Evolutionary conservation across 2,329 filamentous ascomycete genomes (phyloP).

Genomic region (Chaetomium strumarium): DNA sequence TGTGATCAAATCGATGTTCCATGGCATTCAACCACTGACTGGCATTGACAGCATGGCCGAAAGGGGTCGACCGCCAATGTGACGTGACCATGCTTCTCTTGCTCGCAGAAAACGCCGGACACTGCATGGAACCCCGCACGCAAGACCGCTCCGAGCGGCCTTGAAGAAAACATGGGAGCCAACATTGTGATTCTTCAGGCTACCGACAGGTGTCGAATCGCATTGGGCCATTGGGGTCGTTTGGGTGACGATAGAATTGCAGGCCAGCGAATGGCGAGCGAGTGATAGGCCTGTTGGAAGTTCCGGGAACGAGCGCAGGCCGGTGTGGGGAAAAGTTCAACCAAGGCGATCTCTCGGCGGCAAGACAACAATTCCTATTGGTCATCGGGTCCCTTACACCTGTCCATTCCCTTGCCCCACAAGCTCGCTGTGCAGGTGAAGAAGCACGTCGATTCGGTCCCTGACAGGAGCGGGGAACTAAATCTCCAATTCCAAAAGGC

Average conservation of each 20-base stretch:
- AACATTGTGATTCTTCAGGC: conserved; percentile 9
- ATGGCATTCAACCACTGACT: neutral
- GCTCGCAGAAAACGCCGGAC: conserved; percentile 2
- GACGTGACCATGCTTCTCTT: conserved; percentile 15
- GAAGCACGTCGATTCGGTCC: too few species aligned
- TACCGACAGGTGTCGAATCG: conserved; percentile 6
- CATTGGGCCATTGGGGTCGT: conserved; percentile 14
- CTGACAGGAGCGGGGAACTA: neutral
- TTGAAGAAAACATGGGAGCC: conserved; percentile 7
- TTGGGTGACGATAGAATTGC: conserved; percentile 12
- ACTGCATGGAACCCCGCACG: neutral
- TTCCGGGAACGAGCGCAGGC: conserved; percentile 2
- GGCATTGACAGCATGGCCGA: neutral
- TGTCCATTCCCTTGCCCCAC: neutral
- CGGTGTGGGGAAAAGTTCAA: conserved; percentile 7
- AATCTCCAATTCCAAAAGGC: too few species aligned
- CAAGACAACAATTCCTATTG: conserved; percentile 17
- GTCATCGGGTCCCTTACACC: neutral
- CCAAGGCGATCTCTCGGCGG: conserved; percentile 9
- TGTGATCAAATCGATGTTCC: too few species aligned
- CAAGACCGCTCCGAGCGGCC: neutral
- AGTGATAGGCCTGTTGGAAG: neutral
- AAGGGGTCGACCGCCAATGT: conserved; percentile 11
- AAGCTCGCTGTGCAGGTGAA: too few species aligned
- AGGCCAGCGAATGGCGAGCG: conserved; percentile 13